Evolutionary conservation across 2,329 filamentous ascomycete genomes (phyloP), one percentile per base, ranked within the genome.

Genomic region (Seiridium unicorne): DNA sequence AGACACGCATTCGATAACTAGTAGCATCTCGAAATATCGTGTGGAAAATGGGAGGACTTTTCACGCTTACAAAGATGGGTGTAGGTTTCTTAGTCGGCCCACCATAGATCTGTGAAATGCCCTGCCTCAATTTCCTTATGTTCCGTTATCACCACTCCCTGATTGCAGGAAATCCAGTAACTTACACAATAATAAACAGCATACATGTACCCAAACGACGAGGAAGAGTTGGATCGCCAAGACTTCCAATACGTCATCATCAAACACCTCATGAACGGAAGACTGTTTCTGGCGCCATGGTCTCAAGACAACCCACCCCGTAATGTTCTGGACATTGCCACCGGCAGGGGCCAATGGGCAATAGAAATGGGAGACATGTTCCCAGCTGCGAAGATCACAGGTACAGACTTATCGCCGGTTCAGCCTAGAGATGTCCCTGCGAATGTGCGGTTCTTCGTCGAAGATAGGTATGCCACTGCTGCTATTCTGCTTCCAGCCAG

Each of bases 361-460:
- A 86, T 91, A 60, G 84, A 89, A 66, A 83, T 91, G 77, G 86
- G 85, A 65, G 84, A 87, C 65, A 68, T 77, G 54, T 89, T 87
- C 61, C 87, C 87, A 10, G 69, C 80, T 3, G 76, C 87, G 9
- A 73, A 81, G 62, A 79, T 91, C 36, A 80, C 82, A 54, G 88
- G 86, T 38, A 89, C 84, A 7, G 88, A 91, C 66, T 77, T 91
- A 5, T 89, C 87, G 1, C 87, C 88, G 1, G 86, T 90, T 34
- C 88, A 91, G 68, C 87, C 88, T 2, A 76, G 76, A 4, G 78
- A 83, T 53, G 87, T 92, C 1, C 89, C 90, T 0, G 82, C 84
- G 18, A 93, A 93, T 63, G 88, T 92, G 11, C 84, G 86, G 63
- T 93, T 93, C 65, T 86, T 86, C 62, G 82, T 93, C 51, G 89